Percentiles rank a stretch among this genome's conserved stretches.
These are phyloP conservation scores for Trichoderma gamsii DNA, from an alignment of 495 filamentous ascomycete species.

Conservation along the genomic window DNA sequence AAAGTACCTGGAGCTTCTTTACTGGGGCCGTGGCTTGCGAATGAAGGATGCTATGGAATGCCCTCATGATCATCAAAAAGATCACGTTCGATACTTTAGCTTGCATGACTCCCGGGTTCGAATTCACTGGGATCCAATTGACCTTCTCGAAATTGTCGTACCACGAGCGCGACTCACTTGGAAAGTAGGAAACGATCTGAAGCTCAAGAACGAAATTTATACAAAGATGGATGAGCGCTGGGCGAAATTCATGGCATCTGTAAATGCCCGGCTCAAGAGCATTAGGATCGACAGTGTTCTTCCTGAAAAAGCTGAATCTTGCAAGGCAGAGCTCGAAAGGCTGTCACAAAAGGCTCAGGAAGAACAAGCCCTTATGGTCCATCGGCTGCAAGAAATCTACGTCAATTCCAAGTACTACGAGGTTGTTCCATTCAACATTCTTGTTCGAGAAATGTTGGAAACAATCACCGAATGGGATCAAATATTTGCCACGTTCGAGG, in stretches of 20 bases:
- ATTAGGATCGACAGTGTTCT: constrained; percentile 87
- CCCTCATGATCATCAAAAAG: constrained; percentile 84
- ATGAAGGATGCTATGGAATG: constrained; percentile 71
- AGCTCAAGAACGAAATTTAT: constrained; percentile 87
- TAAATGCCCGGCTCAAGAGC: constrained; percentile 71
- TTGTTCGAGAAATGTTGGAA: constrained; percentile 82
- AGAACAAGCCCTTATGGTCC: constrained; percentile 65
- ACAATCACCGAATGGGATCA: constrained; percentile 92
- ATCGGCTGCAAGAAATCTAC: constrained; percentile 81
- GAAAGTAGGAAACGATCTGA: constrained; percentile 92
- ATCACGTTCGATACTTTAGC: constrained; percentile 89
- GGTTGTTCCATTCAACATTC: constrained; percentile 84
- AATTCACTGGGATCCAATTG: constrained; percentile 86
- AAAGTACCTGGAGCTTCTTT: constrained; percentile 94
- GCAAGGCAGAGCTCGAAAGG: constrained; percentile 70
- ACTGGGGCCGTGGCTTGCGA: constrained; percentile 83
- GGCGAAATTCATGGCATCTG: constrained; percentile 77
- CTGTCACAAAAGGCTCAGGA: constrained; percentile 71
- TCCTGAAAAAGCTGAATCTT: constrained; percentile 76
- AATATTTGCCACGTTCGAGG: constrained; percentile 82
- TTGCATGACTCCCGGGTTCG: constrained; percentile 77
- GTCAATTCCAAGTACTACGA: constrained; percentile 93
- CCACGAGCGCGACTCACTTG: constrained; percentile 85
- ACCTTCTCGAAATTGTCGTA: constrained; percentile 91
- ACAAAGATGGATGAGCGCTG: constrained; percentile 70